These are phyloP conservation scores for Ceratocystis diversiconidia DNA, from an alignment of 2,329 filamentous ascomycete genomes.

Conservation along the genomic window DNA sequence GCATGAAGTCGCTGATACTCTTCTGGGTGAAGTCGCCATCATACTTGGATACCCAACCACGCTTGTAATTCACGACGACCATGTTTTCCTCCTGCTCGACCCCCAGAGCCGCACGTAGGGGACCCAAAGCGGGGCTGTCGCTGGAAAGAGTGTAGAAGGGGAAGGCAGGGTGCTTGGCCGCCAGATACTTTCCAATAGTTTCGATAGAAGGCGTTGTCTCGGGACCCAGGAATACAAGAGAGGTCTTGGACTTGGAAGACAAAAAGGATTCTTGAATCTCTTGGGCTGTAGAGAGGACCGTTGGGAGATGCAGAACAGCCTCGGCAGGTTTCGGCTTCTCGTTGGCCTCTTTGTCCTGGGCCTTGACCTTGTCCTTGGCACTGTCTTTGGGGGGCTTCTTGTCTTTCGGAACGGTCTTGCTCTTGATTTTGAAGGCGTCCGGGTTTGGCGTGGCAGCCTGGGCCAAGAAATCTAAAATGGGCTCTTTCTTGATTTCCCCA, in stretches of 20 bases:
- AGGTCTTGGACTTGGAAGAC: slow-evolving; percentile 61
- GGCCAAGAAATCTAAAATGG: slow-evolving; percentile 68
- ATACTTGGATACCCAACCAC: slow-evolving; percentile 74
- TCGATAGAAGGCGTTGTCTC: slow-evolving; percentile 14
- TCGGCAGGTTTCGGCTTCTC: slow-evolving; percentile 23
- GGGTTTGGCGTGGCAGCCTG: slow-evolving; percentile 68
- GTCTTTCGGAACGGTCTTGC: slow-evolving; percentile 29
- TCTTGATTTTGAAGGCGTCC: slow-evolving; percentile 40
- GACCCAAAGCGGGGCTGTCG: background rate
- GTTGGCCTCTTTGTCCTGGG: slow-evolving; percentile 29
- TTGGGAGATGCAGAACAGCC: slow-evolving; percentile 45
- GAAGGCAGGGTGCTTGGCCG: background rate
- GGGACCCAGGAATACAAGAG: slow-evolving; percentile 62
- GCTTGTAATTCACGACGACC: slow-evolving; percentile 70
- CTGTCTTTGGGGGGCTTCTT: slow-evolving; percentile 31
- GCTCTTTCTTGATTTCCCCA: slow-evolving; percentile 73
- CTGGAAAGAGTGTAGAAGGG: background rate
- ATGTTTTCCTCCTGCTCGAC: slow-evolving; percentile 29
- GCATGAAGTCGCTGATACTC: slow-evolving; percentile 71
- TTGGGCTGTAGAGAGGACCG: slow-evolving; percentile 34
- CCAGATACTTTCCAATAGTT: background rate
- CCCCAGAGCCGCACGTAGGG: background rate
- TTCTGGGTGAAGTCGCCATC: slow-evolving; percentile 44
- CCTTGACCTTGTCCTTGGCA: slow-evolving; percentile 28
- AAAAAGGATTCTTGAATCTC: slow-evolving; percentile 60